phyloP scores from a whole-genome alignment of 2,329 filamentous ascomycete species.

The Tolypocladium cylindrosporum region DNA sequence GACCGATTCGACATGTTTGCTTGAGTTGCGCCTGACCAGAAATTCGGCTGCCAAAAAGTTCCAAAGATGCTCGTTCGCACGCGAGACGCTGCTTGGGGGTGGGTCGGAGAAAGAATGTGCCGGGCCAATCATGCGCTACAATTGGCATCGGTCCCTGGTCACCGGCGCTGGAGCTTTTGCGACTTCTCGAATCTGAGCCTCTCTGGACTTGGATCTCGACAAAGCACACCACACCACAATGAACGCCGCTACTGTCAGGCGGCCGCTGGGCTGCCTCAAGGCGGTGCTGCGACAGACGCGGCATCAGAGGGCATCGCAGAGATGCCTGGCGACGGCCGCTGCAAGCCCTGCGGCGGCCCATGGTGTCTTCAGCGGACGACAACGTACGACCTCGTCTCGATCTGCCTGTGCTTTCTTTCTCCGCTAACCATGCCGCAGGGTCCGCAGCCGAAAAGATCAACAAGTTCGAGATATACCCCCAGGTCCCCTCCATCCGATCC shows the following conservation, averaged over 20 bases:
- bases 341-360: slow-evolving; percentile 10
- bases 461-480: slow-evolving; percentile 43
- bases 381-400: slow-evolving; percentile 19
- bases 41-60: slow-evolving; percentile 6
- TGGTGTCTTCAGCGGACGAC: slow-evolving; percentile 19
- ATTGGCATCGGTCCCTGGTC: slow-evolving; percentile 7
- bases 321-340: slow-evolving; percentile 37
- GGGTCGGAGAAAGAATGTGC: slow-evolving; percentile 19
- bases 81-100: slow-evolving; percentile 4
- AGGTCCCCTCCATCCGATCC: slow-evolving; percentile 43
- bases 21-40: not conserved
- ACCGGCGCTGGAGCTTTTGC: not conserved
- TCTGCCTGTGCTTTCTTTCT: not conserved
- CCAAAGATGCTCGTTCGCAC: slow-evolving; percentile 2
- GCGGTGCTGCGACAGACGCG: slow-evolving; percentile 49
- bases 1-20: slow-evolving; percentile 11
- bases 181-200: not conserved
- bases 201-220: not conserved
- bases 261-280: slow-evolving; percentile 65
- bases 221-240: slow-evolving; percentile 24
- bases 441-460: slow-evolving; percentile 22
- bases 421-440: slow-evolving; percentile 14
- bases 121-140: slow-evolving; percentile 25
- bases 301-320: slow-evolving; percentile 31
- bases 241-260: slow-evolving; percentile 53